Base-by-base conservation (phyloP, 208 protist species). In the Trypanosoma brucei region DNA sequence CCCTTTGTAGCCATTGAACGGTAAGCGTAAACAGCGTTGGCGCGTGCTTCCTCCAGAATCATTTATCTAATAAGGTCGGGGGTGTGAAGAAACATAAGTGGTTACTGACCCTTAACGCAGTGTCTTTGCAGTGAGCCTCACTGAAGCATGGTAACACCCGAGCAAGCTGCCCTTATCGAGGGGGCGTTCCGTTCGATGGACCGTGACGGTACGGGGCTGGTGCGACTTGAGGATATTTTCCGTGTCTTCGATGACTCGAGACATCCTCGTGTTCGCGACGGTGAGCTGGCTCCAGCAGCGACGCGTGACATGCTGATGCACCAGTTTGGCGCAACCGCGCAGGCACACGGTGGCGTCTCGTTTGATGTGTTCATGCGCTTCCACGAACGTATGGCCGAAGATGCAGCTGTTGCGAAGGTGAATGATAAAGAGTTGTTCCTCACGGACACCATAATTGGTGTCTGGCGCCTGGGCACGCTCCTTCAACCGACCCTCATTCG, bases 351-450 rank as follows among this genome's bases (percentile, higher is more conserved):
- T 46, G 67, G 77, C 55, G 69, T 95, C 60, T 86, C 83, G 22
- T 78, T 92, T 39, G 82, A 92, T 49, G 89, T 92, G 40, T 95
- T 95, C 55, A 40, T 90, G 31, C 49, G 65, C 8, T 93, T 85
- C 64, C 89, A 95, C 53, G 78, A 92, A 44, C 86, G 88, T 36
- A 75, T 95, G 52, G 81, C 74, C 11, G 63, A 78, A 49, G 88
- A 95, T 64, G 83, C 80, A 31, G 72, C 78, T 53, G 62, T 79
- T 36, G 81, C 84, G 67, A 56, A 77, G 0, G 77, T 86, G 2
- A 59, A 40, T n/a, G 83, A 92, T 61, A 58, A 76, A 36, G 52
- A 79, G 3, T 63, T 51, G 31, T 90, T 92, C 46, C 75, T 90
- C 34, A 72, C 79, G n/a, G 54, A 75, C 9, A 84, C 74, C 1